Conservation (phyloP, 176 grass and related monocot species). For the barley (Hordeum vulgare) region DNA sequence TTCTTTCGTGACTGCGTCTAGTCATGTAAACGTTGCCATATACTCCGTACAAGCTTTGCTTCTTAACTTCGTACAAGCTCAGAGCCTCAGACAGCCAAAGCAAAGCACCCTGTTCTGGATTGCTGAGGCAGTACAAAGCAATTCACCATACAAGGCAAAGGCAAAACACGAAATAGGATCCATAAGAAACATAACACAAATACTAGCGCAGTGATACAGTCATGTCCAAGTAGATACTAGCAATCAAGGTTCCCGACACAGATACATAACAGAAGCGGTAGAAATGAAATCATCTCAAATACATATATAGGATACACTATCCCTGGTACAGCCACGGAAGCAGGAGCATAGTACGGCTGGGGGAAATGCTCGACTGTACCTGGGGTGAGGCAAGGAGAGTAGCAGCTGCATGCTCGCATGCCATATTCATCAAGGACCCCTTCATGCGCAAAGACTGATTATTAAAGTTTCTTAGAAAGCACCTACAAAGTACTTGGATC, state of each 20-base stretch:
- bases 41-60: no score
- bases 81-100: no score
- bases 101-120: no score
- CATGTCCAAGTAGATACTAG: slow-evolving; percentile 1
- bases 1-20: no score
- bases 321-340: background rate
- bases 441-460: background rate
- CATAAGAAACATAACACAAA: background rate
- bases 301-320: background rate
- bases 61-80: no score
- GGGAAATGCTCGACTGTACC: background rate
- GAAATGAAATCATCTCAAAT: background rate
- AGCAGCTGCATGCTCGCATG: background rate
- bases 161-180: background rate
- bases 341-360: background rate
- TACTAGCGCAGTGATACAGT: background rate
- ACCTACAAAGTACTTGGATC: background rate
- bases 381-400: background rate
- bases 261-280: slow-evolving; percentile 10
- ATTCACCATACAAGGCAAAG: no score
- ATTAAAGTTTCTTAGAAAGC: background rate
- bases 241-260: background rate
- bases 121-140: no score
- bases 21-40: no score
- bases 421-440: background rate